phyloP scores from a whole-genome alignment of 306 rosid genomes.

The Biancaea sappan region DNA sequence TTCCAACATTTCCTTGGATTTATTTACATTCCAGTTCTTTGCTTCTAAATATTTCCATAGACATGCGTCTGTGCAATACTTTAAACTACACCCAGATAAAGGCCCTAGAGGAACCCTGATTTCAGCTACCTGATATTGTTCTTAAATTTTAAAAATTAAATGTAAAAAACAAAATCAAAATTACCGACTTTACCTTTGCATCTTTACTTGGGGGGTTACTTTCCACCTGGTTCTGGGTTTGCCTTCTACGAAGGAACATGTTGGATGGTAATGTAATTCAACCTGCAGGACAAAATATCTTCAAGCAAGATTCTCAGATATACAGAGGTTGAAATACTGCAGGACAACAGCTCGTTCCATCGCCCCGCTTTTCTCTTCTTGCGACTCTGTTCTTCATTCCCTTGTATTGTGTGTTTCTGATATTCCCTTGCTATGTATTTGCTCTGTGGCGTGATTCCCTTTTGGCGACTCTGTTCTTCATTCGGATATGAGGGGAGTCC shows the following conservation, averaged over 20 bases:
- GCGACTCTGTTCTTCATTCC: too few species aligned
- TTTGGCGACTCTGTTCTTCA: too few species aligned
- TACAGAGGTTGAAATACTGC: too few species aligned
- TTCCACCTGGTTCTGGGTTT: constrained; percentile 52
- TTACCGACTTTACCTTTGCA: constrained; percentile 81
- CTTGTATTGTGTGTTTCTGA: too few species aligned
- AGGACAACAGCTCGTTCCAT: too few species aligned
- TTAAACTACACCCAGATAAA: constrained; percentile 60
- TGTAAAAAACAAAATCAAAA: too few species aligned
- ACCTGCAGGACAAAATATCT: constrained; percentile 39
- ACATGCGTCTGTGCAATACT: constrained; percentile 77
- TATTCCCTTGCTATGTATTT: too few species aligned
- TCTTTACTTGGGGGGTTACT: constrained; percentile 55
- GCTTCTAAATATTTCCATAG: constrained; percentile 83
- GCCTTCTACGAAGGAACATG: constrained; percentile 69
- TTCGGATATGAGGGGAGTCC: too few species aligned
- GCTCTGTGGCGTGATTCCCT: too few species aligned
- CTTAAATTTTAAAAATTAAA: too few species aligned
- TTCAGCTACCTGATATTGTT: constrained; percentile 73
- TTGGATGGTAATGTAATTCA: constrained; percentile 34
- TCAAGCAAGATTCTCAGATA: too few species aligned
- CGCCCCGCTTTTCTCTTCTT: too few species aligned
- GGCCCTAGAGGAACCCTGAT: constrained; percentile 66
- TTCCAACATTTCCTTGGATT: constrained; percentile 82
- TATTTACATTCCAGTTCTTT: constrained; percentile 76